Base-by-base conservation (phyloP, 805 yeast genomes). In the Cyberlindnera maclurae region DNA sequence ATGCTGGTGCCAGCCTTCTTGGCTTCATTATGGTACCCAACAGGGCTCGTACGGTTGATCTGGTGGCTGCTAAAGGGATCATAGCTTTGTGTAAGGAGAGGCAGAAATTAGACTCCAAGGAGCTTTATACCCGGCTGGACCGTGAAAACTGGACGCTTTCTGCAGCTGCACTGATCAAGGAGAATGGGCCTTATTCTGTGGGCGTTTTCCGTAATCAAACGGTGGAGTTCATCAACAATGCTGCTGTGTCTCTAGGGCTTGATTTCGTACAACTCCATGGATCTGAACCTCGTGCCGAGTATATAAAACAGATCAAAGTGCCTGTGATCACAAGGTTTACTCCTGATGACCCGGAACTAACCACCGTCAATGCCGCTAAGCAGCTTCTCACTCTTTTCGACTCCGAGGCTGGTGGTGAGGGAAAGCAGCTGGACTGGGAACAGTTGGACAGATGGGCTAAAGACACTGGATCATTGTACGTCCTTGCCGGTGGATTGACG, bases 211-310 rank as follows among this genome's bases (percentile, higher is more conserved):
- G 89, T 42, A 86, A 93, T 57, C 97, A 89, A 58, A 52, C 80
- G 0, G 51, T 82, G 3, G 79, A 73, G 2, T 82, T 80, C 12
- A 82, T 90, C 1, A 55, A 67, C 30, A 40, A 47, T 9, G 50
- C 70, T 2, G 58, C 58, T 26, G 40, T 46, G 1, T 70, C 67
- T 7, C 58, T 79, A 12, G 63, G 64, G 1, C 55, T 88, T 4
- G 97, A 93, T 58, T 63, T 86, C 18, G 82, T 93, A 1, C 98
- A 93, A 57, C 62, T 93, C 11, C 98, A 93, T 58, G 98, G 97
- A 9, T 68, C 75, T 20, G 82, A 80, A 45, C 73, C 77, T 12
- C 65, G 68, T 42, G 58, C 68, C 13, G 71, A 66, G 29, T 75
- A 49, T 42, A 55, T 60, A 29, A 59, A 49, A 0, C 32, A 38